Base-by-base conservation (phyloP, 2,329 filamentous ascomycete species). In the Aureobasidium sp. region DNA sequence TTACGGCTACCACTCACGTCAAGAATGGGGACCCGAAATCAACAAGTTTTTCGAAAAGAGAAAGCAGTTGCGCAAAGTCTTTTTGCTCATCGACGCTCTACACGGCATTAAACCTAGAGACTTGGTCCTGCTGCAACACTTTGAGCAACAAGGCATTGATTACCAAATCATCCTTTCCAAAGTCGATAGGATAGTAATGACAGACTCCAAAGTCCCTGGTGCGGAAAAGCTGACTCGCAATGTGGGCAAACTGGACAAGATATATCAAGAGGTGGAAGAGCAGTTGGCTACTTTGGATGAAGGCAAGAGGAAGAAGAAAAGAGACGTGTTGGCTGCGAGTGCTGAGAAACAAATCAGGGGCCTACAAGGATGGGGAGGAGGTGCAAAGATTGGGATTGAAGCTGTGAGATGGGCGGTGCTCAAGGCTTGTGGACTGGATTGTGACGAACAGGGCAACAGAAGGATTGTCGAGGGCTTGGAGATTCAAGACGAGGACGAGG, bases 111-210 rank as follows among this genome's bases (percentile, higher is more conserved):
- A 88, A 70, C 69, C 74, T n/a, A 79, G 75, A 2, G 87, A 90
- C 68, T 66, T 77, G 33, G 75, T 81, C 42, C 75, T 89, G 22
- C 74, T 90, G 8, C 73, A 76, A 5, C 71, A 84, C 24, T 77
- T 90, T 52, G 76, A 81, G 17, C 66, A 79, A 49, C 75, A 79
- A n/a, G 80, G 79, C 1, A 80, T 89, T 17, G 77, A 82, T 0
- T 84, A 85, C 69, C 86, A 89, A 70, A 75, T 90, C 17, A 75
- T 90, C 17, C 69, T 89, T n/a, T 82, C 81, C 7, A 90, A 90
- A 70, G 78, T 82, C 7, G 87, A 90, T 69, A 81, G 81, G 63
- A 64, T 86, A 15, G 67, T 85, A 5, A 70, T 66, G 50, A 67
- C 57, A 60, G 68, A 59, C 40, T 67, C 35, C 2, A 73, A 73